Base-by-base conservation (phyloP, 495 filamentous ascomycete genomes). In the Geopyxis carbonaria region DNA sequence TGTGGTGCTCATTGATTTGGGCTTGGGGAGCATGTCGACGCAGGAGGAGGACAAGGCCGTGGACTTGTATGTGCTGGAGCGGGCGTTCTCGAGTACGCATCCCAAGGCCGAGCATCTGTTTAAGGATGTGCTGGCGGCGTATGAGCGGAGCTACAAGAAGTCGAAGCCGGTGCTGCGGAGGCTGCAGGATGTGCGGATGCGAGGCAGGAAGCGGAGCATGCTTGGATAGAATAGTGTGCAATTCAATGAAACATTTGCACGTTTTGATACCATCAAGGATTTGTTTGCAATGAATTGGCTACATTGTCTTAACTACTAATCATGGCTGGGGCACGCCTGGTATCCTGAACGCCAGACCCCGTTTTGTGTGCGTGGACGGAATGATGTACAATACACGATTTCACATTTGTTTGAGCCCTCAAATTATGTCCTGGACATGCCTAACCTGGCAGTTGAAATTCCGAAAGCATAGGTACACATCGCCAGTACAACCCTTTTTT, bases 201-300 rank as follows among this genome's bases (percentile, higher is more conserved):
- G 89, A 54, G 91, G 89, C n/a, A 67, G 89, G 56, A 99, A 99
- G 73, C 77, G 77, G 61, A 95, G 82, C 55, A 95, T 99, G 89
- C 47, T 97, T 48, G 89, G 89, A 35, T 91, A 64, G 59, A 11
- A 29, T 28, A 28, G 31, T n/a, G n/a, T n/a, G n/a, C n/a, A n/a
- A n/a, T n/a, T n/a, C n/a, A n/a, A 18, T 21, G 27, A 21, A 42
- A 23, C 39, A 31, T n/a, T n/a, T n/a, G n/a, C n/a, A n/a, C n/a
- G n/a, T n/a, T n/a, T n/a, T n/a, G n/a, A n/a, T n/a, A n/a, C n/a
- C n/a, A n/a, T n/a, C n/a, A n/a, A n/a, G n/a, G n/a, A n/a, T n/a
- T n/a, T n/a, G n/a, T n/a, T n/a, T n/a, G n/a, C n/a, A n/a, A n/a
- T n/a, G n/a, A n/a, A n/a, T n/a, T n/a, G n/a, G n/a, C n/a, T n/a